Percentiles rank a stretch among this genome's conserved stretches.
Evolutionary conservation across 2,329 filamentous ascomycete species (phyloP).

Genomic region (Alternaria rosae): DNA sequence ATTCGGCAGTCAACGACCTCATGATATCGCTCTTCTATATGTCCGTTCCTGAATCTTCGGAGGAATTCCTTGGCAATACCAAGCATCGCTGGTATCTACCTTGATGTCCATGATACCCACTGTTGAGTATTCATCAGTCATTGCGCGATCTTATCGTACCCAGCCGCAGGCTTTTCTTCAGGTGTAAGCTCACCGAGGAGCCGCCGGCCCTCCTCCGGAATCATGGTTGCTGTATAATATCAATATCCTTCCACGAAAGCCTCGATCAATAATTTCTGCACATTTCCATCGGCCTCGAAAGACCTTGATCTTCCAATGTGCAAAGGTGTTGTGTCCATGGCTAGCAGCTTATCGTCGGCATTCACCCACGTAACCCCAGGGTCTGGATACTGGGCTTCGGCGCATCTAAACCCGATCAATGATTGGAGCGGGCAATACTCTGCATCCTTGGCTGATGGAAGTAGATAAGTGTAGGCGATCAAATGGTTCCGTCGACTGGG

Average conservation of each 20-base stretch:
- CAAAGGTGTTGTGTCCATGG: not conserved
- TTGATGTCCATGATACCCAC: constrained; percentile 1
- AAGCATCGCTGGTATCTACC: not conserved
- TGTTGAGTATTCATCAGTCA: not conserved
- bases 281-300: not conserved
- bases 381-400: not conserved
- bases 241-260: not conserved
- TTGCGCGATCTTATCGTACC: not conserved
- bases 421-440: not conserved
- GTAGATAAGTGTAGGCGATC: not conserved
- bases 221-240: not conserved
- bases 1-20: not conserved
- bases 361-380: not conserved
- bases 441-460: not conserved
- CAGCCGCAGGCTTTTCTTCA: not conserved
- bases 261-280: not conserved
- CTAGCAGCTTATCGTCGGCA: not conserved
- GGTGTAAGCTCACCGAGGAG: not conserved
- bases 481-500: not conserved
- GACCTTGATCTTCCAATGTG: not conserved
- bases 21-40: not conserved
- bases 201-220: not conserved
- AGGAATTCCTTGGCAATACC: not conserved
- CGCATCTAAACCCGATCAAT: not conserved
- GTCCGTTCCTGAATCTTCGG: not conserved